Evolutionary conservation across 1,284 basidiomycete genomes (phyloP), one percentile per base, ranked within the genome.

Genomic region (Ceraceosorus guamensis): DNA sequence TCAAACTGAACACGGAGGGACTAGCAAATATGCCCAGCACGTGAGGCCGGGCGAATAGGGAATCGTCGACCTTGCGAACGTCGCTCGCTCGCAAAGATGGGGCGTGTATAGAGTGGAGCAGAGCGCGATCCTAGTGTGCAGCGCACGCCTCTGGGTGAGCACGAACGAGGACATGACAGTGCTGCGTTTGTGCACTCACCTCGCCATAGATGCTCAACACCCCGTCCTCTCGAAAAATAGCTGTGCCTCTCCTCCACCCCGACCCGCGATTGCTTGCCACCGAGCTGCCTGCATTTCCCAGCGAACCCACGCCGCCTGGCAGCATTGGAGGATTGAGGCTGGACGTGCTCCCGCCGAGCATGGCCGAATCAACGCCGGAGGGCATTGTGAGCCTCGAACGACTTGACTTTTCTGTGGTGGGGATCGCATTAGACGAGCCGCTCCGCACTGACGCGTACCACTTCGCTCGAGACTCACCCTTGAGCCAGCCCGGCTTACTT

Each of bases 161-260:
- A 24, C 24, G 24, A 24, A 24, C 24, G 24, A 24, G 24, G 24
- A 24, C 24, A 24, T 24, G 24, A 24, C 24, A 3, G 24, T 24
- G 24, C 24, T 24, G 24, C 3, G 3, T 24, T 24, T 24, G 24
- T 24, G 24, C 24, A 41, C 39, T 41, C 39, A 41, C 39, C 32
- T 70, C 70, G 18, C 56, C 58, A 46, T 59, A 65, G 51, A 70
- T 59, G 41, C 58, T 55, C 16, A 71, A 48, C 37, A 55, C 53
- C 46, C 65, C 66, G 34, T 61, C 60, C n/a, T 70, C 68, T 14
- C 68, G 59, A 39, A 69, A 63, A 1, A 62, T 50, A n/a, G 63
- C 51, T 18, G 57, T 59, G 18, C 56, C 68, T 1, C 63, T 52
- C 39, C 62, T 66, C 68, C 66, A 71, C n/a, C 30, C 18, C 11